phyloP scores from a whole-genome alignment of 305 asterid genomes.

The Ajuga reptans region DNA sequence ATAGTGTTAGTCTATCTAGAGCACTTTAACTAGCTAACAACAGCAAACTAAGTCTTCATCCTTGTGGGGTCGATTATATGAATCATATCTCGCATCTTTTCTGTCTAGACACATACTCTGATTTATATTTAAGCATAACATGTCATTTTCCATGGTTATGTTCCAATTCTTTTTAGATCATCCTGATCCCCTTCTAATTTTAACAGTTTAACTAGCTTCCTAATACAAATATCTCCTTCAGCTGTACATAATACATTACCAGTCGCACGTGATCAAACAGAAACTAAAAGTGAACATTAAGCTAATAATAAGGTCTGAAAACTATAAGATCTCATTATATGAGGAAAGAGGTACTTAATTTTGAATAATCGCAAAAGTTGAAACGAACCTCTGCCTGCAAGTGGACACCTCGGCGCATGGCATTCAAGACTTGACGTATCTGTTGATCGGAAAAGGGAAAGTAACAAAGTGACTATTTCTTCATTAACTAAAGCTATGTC shows the following conservation, averaged over 20 bases:
- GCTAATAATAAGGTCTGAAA: too few species aligned
- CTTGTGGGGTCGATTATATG: background rate
- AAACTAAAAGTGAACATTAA: too few species aligned
- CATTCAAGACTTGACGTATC: conserved; percentile 80
- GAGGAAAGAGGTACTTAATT: background rate
- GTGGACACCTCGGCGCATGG: conserved; percentile 77
- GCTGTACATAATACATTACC: background rate
- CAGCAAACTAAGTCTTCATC: too few species aligned
- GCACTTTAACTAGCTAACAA: too few species aligned
- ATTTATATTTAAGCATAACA: too few species aligned
- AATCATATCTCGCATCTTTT: background rate
- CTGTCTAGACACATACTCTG: background rate
- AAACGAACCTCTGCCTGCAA: conserved; percentile 76
- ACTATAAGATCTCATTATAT: too few species aligned
- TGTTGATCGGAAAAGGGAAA: conserved; percentile 28
- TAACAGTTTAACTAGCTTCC: background rate
- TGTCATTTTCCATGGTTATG: too few species aligned
- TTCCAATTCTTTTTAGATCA: background rate
- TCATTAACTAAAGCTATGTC: background rate
- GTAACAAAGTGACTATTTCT: conserved; percentile 3
- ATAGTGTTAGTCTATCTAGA: too few species aligned
- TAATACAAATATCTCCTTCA: background rate
- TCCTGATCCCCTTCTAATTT: background rate
- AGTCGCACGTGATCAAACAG: too few species aligned
- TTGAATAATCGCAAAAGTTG: background rate